These are phyloP conservation scores for Kwoniella bestiolae DNA, from an alignment of 768 basidiomycete species.

Conservation along the genomic window DNA sequence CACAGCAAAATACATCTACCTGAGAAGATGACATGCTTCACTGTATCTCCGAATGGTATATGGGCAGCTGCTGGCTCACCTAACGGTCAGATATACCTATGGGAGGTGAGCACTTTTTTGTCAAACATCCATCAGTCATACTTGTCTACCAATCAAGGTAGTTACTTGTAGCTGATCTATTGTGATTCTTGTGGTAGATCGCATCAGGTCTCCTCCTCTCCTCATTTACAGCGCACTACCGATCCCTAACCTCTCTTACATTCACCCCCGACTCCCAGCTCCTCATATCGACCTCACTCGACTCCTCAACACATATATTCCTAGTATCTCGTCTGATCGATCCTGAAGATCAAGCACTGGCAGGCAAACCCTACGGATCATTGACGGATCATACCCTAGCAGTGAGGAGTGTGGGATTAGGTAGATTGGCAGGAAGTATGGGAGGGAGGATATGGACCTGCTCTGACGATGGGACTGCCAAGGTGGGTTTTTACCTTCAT, in stretches of 20 bases:
- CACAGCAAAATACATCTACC: conserved; percentile 82
- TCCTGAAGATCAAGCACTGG: conserved; percentile 43
- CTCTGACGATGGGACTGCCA: conserved; percentile 86
- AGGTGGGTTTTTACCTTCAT: conserved; percentile 62
- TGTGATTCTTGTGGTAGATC: conserved; percentile 68
- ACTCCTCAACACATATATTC: conserved; percentile 81
- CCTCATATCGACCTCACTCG: conserved; percentile 84
- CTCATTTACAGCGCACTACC: conserved; percentile 95
- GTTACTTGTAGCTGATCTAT: background rate
- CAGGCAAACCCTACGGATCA: conserved; percentile 75
- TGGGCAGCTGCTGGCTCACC: conserved; percentile 87
- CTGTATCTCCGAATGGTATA: conserved; percentile 71
- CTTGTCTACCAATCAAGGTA: background rate
- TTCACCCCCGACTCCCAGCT: conserved; percentile 82
- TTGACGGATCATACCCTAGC: conserved; percentile 91
- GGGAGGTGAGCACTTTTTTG: conserved; percentile 98
- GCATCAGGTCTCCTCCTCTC: conserved; percentile 91
- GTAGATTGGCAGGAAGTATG: conserved; percentile 75
- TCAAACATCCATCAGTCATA: conserved; percentile 28
- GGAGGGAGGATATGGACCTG: conserved; percentile 67
- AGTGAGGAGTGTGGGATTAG: conserved; percentile 78
- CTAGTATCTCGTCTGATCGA: conserved; percentile 49
- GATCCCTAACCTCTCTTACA: conserved; percentile 76
- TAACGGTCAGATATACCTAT: conserved; percentile 88
- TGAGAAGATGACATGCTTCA: conserved; percentile 81